A percentile compares a stretch with the other conserved stretches of the same genome.
phyloP scores from a whole-genome alignment of 2,329 filamentous ascomycete genomes.

The Microsporum audouinii region DNA sequence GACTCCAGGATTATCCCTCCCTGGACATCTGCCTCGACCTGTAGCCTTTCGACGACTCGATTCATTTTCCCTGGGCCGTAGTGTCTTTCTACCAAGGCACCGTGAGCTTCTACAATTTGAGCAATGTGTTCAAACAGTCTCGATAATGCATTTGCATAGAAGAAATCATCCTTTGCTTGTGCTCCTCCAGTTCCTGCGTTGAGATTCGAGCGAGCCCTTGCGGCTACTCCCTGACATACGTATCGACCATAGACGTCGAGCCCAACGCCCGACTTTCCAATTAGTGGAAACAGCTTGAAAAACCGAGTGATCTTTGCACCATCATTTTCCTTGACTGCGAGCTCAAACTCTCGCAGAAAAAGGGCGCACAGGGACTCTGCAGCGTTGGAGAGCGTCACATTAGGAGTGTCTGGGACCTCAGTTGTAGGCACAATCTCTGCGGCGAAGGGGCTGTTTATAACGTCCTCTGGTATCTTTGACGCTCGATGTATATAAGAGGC shows the following conservation, averaged over 20 bases:
- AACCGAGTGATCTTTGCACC: constrained; percentile 84
- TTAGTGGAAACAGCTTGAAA: constrained; percentile 95
- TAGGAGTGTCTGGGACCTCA: constrained; percentile 85
- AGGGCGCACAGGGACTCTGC: constrained; percentile 81
- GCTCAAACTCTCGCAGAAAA: constrained; percentile 91
- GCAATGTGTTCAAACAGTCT: constrained; percentile 96
- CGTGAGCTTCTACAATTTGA: constrained; percentile 87
- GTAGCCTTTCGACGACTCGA: constrained; percentile 80
- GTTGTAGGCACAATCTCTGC: constrained; percentile 87
- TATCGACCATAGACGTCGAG: constrained; percentile 92
- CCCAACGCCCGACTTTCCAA: constrained; percentile 76
- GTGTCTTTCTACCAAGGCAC: constrained; percentile 80
- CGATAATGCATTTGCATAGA: constrained; percentile 82
- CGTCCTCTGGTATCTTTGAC: constrained; percentile 64
- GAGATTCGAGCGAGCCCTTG: constrained; percentile 67
- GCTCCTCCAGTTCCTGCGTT: constrained; percentile 53
- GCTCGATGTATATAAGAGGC: constrained; percentile 80
- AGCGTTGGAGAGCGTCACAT: constrained; percentile 72
- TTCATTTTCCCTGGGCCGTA: constrained; percentile 91
- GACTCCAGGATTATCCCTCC: constrained; percentile 92
- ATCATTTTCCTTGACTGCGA: constrained; percentile 75
- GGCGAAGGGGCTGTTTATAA: constrained; percentile 75
- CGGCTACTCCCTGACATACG: constrained; percentile 87
- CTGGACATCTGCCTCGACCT: constrained; percentile 91
- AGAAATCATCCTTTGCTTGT: constrained; percentile 64